phyloP scores from a whole-genome alignment of 1,284 basidiomycete genomes.

The Trichosporon asahii region DNA sequence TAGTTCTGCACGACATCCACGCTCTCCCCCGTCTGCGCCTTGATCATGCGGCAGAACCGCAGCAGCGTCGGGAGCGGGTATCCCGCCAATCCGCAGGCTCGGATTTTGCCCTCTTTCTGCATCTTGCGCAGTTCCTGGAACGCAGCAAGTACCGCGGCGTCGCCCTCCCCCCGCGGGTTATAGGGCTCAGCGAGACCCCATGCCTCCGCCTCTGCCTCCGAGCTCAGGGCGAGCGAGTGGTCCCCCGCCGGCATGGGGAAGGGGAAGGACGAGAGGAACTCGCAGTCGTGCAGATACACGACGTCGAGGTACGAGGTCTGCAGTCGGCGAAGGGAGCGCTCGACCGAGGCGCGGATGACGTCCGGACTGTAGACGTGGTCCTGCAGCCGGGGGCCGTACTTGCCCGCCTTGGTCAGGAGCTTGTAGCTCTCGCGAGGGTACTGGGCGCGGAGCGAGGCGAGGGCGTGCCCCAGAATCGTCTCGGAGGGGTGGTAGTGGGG shows the following conservation, averaged over 20 bases:
- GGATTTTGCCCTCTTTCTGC: constrained; percentile 73
- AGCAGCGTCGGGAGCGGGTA: constrained; percentile 87
- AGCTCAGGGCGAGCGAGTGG: constrained; percentile 58
- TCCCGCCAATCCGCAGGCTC: constrained; percentile 76
- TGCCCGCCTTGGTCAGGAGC: constrained; percentile 89
- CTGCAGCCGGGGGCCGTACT: constrained; percentile 63
- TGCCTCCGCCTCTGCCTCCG: neutral
- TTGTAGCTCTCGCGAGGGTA: constrained; percentile 77
- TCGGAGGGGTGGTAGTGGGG: constrained; percentile 88
- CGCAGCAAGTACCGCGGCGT: constrained; percentile 72
- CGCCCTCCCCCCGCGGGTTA: constrained; percentile 62
- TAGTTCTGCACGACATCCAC: constrained; percentile 80
- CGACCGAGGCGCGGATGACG: constrained; percentile 67
- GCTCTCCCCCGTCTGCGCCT: constrained; percentile 57
- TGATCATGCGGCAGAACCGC: constrained; percentile 71
- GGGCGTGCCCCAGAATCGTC: constrained; percentile 73
- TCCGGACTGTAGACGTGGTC: constrained; percentile 73
- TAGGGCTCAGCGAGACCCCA: constrained; percentile 23
- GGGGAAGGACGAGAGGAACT: constrained; percentile 70
- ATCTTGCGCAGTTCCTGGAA: constrained; percentile 68
- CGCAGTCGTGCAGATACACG: constrained; percentile 88
- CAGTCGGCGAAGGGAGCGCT: constrained; percentile 68
- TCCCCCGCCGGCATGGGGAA: constrained; percentile 46
- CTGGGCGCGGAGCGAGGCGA: constrained; percentile 63
- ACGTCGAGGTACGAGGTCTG: constrained; percentile 78